These are phyloP conservation scores for Nemania diffusa DNA, from an alignment of 2,329 filamentous ascomycete genomes.

Conservation along the genomic window DNA sequence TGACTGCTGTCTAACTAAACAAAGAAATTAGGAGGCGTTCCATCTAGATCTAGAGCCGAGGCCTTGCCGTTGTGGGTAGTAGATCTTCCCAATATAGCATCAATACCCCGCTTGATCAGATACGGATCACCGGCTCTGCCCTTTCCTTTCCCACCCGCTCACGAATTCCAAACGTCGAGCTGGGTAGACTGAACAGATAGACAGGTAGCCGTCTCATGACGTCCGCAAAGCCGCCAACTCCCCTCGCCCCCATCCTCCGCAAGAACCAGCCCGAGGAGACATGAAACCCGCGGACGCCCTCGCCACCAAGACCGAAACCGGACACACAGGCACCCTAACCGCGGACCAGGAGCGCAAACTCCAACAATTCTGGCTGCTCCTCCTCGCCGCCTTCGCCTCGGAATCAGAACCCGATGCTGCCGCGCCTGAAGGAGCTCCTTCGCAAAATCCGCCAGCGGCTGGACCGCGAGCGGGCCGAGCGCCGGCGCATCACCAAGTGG, in stretches of 20 bases:
- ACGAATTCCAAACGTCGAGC: neutral
- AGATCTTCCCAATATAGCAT: conserved; percentile 6
- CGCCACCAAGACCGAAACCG: conserved; percentile 20
- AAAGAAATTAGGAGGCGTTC: conserved; percentile 8
- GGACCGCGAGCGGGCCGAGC: conserved; percentile 1
- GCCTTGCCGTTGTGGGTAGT: conserved; percentile 13
- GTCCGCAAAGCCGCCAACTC: neutral
- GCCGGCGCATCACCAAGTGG: conserved; percentile 29
- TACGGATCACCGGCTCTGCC: conserved; percentile 21
- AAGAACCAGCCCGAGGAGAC: neutral
- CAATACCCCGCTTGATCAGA: conserved; percentile 27
- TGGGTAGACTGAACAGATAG: neutral
- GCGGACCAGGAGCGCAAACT: conserved; percentile 85
- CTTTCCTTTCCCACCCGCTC: conserved; percentile 15
- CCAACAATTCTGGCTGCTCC: conserved; percentile 79
- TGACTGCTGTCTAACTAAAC: neutral
- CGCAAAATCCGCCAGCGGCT: conserved; percentile 23
- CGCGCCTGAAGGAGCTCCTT: conserved; percentile 12
- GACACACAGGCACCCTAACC: conserved; percentile 76
- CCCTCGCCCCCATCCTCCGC: neutral
- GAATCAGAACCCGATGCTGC: conserved; percentile 54
- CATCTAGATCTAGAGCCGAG: conserved; percentile 6
- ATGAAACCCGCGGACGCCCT: conserved; percentile 19
- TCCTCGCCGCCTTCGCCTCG: conserved; percentile 79
- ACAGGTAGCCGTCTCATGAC: conserved; percentile 6